Base-by-base conservation (phyloP, 1,139 yeast genomes). In the Geotrichum macrosporum region DNA sequence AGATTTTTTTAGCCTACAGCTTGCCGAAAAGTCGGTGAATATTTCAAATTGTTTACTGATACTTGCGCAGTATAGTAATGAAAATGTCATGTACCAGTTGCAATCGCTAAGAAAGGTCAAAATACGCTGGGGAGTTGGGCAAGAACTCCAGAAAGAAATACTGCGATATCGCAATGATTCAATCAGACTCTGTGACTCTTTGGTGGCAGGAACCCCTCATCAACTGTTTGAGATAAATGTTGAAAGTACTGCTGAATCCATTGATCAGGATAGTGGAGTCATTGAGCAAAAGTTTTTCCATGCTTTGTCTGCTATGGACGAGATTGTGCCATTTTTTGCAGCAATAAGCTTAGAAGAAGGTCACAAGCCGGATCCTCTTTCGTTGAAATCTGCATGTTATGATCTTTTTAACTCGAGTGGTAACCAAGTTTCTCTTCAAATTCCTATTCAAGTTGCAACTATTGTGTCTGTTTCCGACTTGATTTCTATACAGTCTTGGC, bases 11-110 rank as follows among this genome's bases (percentile, higher is more conserved):
- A 18, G 34, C 9, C 18, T 19, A 18, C 46, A 34, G 8, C 26
- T 47, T 27, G 50, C 53, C 5, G 36, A 35, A n/a, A 34, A 30
- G 18, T 44, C 46, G 8, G 46, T 48, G 1, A 44, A 47, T 32
- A 46, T 44, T 19, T 41, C 46, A 41, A 50, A 50, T 29, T 50
- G 53, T 35, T 16, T 47, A 10, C 32, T 50, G 8, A 18, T 50
- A 13, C 26, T 50, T 29, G 46, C 41, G 5, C 35, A 44, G 24
- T 44, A 48, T 26, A 39, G 42, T n/a, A 24, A 33, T 13, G 48
- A 44, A n/a, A 26, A 32, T 24, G 51, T 44, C 16, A 41, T 48
- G 41, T 36, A 36, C 6, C 35, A 37, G 12, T 12, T 48, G 15
- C 48, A 48, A 26, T 37, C 22, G 4, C 24, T 48, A 12, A 20